Conservation (phyloP, 1,284 basidiomycete genomes). For the Ustilago shanxiensis region DNA sequence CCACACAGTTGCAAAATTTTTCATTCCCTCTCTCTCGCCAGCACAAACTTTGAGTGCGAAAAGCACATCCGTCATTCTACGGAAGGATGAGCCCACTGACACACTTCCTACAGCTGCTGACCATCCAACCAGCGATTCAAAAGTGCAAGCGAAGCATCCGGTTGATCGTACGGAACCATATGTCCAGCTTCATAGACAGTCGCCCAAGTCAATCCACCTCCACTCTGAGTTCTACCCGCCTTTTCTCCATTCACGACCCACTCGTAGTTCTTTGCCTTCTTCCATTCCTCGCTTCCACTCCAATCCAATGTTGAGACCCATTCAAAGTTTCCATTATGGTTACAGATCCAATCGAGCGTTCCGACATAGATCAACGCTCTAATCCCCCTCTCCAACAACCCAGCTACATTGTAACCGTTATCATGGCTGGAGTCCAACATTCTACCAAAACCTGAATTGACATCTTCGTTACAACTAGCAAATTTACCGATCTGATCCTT, state of each 20-base stretch:
- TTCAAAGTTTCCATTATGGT: constrained; percentile 54
- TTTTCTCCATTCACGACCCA: constrained; percentile 53
- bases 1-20: too few species aligned
- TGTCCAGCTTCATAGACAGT: constrained; percentile 60
- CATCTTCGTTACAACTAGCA: constrained; percentile 50
- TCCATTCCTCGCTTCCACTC: constrained; percentile 28
- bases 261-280: constrained; percentile 38
- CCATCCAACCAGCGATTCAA: constrained; percentile 65
- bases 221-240: constrained; percentile 44
- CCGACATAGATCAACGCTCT: constrained; percentile 81
- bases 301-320: constrained; percentile 51
- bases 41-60: too few species aligned
- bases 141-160: constrained; percentile 58
- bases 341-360: constrained; percentile 68
- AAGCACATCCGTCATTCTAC: background rate
- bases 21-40: too few species aligned
- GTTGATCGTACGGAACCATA: constrained; percentile 62
- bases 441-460: constrained; percentile 30
- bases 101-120: constrained; percentile 50
- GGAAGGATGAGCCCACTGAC: background rate
- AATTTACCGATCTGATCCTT: constrained; percentile 56
- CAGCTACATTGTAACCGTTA: constrained; percentile 74
- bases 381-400: constrained; percentile 81
- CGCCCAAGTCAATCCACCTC: constrained; percentile 50
- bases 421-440: constrained; percentile 43